Evolutionary conservation across 495 filamentous ascomycete species (phyloP), one percentile per base, ranked within the genome.

Genomic region (Filosporella fistucella): DNA sequence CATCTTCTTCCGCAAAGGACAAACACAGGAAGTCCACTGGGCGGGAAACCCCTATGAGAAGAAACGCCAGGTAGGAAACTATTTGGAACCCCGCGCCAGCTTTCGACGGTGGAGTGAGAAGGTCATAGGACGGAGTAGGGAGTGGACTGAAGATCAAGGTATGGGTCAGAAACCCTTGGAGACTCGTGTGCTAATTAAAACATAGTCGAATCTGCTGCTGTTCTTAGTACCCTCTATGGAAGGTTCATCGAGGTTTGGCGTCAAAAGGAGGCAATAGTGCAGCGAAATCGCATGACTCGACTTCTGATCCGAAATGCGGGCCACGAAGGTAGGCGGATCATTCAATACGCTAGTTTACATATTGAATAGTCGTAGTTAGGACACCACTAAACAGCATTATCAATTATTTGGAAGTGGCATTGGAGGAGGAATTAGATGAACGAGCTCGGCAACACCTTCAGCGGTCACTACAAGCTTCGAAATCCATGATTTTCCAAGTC

Each of bases 11-110:
- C 79, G 91, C 9, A 86, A 78, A 48, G 81, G 88, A 1, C 85
- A 91, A 51, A 51, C 84, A 12, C 81, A 73, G 36, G 82, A 91
- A 51, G 86, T 95, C 52, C 23, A 38, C 5, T 96, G 91, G 90
- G 91, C 89, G 0, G 91, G 91, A 1, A 96, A 96, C 59, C 91
- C 91, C 0, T 88, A 96, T 57, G 86, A 91, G 32, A 91, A 88
- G 54, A 76, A 65, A 20, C 62, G 82, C 42, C 74, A 70, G 54
- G 69, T 76, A 47, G 84, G 83, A 4, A 85, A 73, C 5, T 87
- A 81, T 56, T 70, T 91, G 0, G 84, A 90, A 60, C 86, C 86
- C 1, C 66, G 87, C 29, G 81, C 75, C 51, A 87, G 83, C 54
- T 91, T 91, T 68, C 82, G 76, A 52, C 74, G 68, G 14, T 91